Evolutionary conservation across 805 yeast species (phyloP), one percentile per base, ranked within the genome.

Genomic region (Metschnikowia sp.): DNA sequence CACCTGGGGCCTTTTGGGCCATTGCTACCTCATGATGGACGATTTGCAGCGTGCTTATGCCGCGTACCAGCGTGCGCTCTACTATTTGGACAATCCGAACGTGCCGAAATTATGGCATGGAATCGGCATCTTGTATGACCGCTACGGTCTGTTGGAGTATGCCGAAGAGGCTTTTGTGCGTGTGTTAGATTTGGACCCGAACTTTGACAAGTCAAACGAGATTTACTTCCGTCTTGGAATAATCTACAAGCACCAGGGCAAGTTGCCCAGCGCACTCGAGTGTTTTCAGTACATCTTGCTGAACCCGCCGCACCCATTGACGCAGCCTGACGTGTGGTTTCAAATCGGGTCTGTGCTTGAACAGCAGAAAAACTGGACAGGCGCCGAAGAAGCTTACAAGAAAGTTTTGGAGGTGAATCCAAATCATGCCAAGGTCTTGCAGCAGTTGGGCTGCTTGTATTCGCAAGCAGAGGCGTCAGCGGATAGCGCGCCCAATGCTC

Each of bases 61-160:
- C 39, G 96, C 98, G 3, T 94, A 94, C 70, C 99, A 94, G 71
- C 91, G 95, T 63, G 98, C 98, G 3, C 74, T 94, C 41, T 86
- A 88, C 66, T 94, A 89, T 64, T 71, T 91, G 62, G 88, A 87
- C 53, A 92, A 94, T 61, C 95, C 97, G 40, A 88, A 89, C 57
- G 97, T 91, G 45, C 98, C 98, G 47, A 90, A 90, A 64, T 78
- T 94, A 57, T 94, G 99, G 99, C 97, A 94, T 68, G 99, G 99
- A 0, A 92, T 94, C 55, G 99, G 99, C 32, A 94, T 94, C 49
- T 76, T 94, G 51, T 94, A 94, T 66, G 99, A 94, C 67, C 77
- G 99, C 45, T 94, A 94, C 65, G 99, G 98, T 28, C 87, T 96
- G 5, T 72, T 92, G 54, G 98, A 92, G 69, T 94, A 92, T 61